A percentile compares a stretch with the other conserved stretches of the same genome.
Evolutionary conservation across 176 grass and related monocot species (phyloP).

Genomic region (Hyparrhenia diplandra): DNA sequence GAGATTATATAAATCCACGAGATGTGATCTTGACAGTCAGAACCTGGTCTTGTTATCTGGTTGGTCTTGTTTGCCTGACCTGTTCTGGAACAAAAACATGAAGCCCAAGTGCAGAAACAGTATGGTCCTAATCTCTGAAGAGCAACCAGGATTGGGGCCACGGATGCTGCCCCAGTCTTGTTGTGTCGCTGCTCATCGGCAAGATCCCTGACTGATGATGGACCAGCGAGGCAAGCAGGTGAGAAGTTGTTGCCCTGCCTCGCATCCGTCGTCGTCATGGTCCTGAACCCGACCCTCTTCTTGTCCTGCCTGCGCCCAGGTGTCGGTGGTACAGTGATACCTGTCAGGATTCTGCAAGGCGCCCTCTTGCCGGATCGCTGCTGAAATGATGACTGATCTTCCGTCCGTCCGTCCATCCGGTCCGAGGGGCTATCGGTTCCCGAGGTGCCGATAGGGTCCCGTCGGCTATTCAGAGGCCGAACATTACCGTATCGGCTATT

Average conservation of each 20-base stretch:
- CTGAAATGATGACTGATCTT: neutral
- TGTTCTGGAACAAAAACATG: neutral
- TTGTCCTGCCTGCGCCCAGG: neutral
- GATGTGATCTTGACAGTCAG: neutral
- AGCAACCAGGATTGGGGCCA: no score
- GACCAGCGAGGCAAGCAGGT: neutral
- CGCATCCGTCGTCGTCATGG: neutral
- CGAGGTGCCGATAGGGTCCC: no score
- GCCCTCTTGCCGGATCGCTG: constrained; percentile 1
- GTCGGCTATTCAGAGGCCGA: no score
- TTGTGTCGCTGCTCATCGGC: neutral
- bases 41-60: neutral
- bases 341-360: neutral
- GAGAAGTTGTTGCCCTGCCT: neutral
- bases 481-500: no score
- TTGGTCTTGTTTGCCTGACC: neutral
- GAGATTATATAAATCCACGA: constrained; percentile 5
- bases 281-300: neutral
- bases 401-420: neutral
- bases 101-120: neutral
- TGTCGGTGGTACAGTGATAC: neutral
- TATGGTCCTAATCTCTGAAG: neutral
- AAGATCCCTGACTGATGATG: neutral
- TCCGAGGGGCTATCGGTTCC: no score
- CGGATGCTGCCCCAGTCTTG: neutral